A percentile compares a stretch with the other conserved stretches of the same genome.
Evolutionary conservation across 2,329 filamentous ascomycete genomes (phyloP).

Genomic region (Ascomycota sp.): DNA sequence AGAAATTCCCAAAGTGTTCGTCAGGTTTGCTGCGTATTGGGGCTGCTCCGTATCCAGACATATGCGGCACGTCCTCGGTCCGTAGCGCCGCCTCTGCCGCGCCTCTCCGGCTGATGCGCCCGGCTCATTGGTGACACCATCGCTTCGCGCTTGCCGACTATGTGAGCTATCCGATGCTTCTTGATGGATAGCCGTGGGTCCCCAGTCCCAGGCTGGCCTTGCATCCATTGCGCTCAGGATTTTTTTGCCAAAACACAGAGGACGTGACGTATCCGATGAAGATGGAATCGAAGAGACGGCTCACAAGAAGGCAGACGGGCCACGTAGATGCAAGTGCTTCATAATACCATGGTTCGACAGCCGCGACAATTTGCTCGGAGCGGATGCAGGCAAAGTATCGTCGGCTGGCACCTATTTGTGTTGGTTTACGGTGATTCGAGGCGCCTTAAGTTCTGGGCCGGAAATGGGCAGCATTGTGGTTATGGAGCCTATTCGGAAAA

Average conservation of each 20-base stretch:
- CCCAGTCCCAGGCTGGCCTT: slow-evolving; percentile 8
- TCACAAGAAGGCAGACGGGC: too few species aligned
- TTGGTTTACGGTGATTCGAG: too few species aligned
- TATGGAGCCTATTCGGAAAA: slow-evolving; percentile 7
- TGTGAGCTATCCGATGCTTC: background rate
- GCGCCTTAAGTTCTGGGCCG: too few species aligned
- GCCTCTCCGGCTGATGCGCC: background rate
- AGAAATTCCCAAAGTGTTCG: slow-evolving; percentile 13
- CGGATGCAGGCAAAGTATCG: too few species aligned
- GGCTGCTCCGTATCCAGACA: slow-evolving; percentile 50
- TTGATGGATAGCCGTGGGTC: background rate
- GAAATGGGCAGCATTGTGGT: background rate
- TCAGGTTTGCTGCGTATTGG: slow-evolving; percentile 17
- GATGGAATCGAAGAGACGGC: background rate
- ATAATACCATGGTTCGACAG: too few species aligned
- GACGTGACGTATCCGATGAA: too few species aligned
- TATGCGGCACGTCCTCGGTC: slow-evolving; percentile 63
- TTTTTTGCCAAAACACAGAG: too few species aligned
- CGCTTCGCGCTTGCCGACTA: background rate
- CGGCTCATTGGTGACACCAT: background rate
- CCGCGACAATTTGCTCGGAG: too few species aligned
- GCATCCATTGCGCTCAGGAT: slow-evolving; percentile 6
- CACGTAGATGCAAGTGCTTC: too few species aligned
- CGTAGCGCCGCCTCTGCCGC: slow-evolving; percentile 26
- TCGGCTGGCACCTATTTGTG: too few species aligned